A percentile compares a stretch with the other conserved stretches of the same genome.
These are phyloP conservation scores for Diaporthe australafricana DNA, from an alignment of 2,329 filamentous ascomycete genomes.

Conservation along the genomic window DNA sequence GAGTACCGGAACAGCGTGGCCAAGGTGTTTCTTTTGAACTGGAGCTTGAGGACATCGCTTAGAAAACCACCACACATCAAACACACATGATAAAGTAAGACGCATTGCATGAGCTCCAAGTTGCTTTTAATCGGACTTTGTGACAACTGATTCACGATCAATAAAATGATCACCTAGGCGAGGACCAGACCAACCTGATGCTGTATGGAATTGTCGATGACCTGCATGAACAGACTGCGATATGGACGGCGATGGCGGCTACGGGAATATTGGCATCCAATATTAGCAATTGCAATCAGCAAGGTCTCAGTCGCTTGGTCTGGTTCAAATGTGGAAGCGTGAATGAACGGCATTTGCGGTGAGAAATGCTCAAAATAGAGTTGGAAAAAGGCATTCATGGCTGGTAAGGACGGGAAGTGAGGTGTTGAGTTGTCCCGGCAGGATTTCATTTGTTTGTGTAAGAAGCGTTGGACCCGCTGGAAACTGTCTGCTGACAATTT, in stretches of 20 bases:
- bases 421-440: not conserved
- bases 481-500: not conserved
- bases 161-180: not conserved
- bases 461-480: not conserved
- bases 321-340: not conserved
- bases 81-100: not conserved
- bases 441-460: no score
- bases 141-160: not conserved
- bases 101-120: not conserved
- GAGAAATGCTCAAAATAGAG: not conserved
- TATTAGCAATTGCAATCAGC: not conserved
- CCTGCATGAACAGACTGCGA: not conserved
- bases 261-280: not conserved
- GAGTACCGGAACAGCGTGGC: not conserved
- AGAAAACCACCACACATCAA: not conserved
- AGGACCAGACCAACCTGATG: not conserved
- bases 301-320: not conserved
- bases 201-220: not conserved
- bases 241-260: not conserved
- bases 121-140: not conserved
- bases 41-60: not conserved
- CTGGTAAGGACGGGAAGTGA: not conserved
- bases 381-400: not conserved
- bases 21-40: not conserved
- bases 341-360: not conserved